Conservation (phyloP, 176 grass and related monocot genomes). For the Urochloa ruziziensis region DNA sequence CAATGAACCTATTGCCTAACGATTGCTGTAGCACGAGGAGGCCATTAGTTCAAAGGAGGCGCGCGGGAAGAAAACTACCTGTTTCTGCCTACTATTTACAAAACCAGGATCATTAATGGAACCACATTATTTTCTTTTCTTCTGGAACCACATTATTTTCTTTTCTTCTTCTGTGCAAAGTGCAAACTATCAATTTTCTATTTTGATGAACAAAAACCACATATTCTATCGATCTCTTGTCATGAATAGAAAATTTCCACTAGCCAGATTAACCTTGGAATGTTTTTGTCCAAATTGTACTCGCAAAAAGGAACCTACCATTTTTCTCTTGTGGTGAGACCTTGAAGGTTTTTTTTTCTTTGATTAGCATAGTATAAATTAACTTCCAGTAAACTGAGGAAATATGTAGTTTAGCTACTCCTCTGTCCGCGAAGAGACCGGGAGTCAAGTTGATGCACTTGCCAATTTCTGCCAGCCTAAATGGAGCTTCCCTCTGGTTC, state of each 20-base stretch:
- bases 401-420: background rate
- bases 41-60: background rate
- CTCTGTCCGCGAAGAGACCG: background rate
- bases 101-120: background rate
- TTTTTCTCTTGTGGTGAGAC: background rate
- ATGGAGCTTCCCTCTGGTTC: background rate
- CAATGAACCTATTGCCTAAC: background rate
- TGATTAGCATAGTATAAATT: background rate
- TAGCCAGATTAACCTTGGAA: too few relatives aligned
- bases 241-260: too few relatives aligned
- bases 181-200: background rate
- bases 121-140: background rate
- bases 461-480: background rate
- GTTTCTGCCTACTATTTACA: background rate
- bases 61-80: background rate
- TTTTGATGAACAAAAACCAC: background rate
- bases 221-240: background rate
- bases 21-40: background rate
- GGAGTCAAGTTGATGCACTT: background rate
- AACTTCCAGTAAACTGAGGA: background rate
- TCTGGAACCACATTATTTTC: too few relatives aligned
- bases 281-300: too few relatives aligned
- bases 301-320: background rate
- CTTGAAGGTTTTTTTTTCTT: background rate
- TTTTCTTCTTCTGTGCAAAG: too few relatives aligned